phyloP scores from a whole-genome alignment of 164 flowering plant genomes.

The Sedum album region DNA sequence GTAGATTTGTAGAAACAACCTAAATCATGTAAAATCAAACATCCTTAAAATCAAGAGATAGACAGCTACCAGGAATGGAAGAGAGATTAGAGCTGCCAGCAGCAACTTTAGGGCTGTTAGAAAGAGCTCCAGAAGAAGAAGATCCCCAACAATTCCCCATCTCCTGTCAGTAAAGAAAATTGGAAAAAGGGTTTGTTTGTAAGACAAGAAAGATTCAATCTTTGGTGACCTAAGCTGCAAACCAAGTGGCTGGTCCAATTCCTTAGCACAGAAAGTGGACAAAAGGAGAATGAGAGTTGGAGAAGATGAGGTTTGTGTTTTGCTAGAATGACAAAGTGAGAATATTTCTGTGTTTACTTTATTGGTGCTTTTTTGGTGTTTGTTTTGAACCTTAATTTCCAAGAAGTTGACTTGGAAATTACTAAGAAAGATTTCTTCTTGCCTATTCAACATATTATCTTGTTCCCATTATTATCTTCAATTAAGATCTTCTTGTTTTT shows the following conservation, averaged over 20 bases:
- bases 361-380: background rate
- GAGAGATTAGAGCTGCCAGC: constrained; percentile 1
- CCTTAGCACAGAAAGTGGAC: background rate
- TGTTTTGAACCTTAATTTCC: background rate
- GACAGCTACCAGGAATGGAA: constrained; percentile 15
- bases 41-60: background rate
- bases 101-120: constrained; percentile 5
- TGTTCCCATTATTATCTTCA: background rate
- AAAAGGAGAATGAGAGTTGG: background rate
- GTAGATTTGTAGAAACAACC: background rate
- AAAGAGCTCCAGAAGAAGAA: background rate
- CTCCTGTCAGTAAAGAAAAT: background rate
- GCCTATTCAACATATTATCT: background rate
- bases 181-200: constrained; percentile 3
- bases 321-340: background rate
- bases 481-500: background rate
- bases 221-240: background rate
- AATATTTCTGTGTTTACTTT: constrained; percentile 10
- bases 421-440: background rate
- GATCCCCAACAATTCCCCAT: constrained; percentile 23
- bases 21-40: background rate
- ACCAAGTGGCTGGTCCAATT: background rate
- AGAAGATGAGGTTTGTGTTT: background rate
- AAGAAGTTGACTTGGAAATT: background rate
- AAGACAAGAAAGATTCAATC: background rate